A percentile compares a stretch with the other conserved stretches of the same genome.
phyloP scores from a whole-genome alignment of 768 basidiomycete genomes.

The Psilocybe sp. region DNA sequence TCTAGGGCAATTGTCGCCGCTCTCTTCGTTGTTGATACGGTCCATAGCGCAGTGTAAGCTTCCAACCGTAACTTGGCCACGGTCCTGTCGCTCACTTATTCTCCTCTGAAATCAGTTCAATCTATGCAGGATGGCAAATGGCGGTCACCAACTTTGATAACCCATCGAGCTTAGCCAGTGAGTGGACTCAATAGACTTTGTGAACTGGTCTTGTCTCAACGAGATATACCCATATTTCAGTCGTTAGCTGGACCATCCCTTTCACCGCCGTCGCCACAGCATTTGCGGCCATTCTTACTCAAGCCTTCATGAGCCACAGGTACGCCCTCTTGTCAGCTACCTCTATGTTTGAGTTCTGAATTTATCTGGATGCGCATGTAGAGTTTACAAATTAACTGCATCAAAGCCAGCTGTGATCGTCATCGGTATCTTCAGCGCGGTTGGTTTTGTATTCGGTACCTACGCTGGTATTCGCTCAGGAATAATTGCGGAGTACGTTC shows the following conservation, averaged over 20 bases:
- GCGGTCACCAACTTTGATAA: constrained; percentile 39
- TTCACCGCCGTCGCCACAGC: constrained; percentile 48
- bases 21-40: constrained; percentile 33
- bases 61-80: constrained; percentile 2
- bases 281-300: constrained; percentile 46
- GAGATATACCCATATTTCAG: constrained; percentile 17
- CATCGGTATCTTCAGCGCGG: constrained; percentile 33
- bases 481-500: constrained; percentile 40
- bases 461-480: constrained; percentile 41
- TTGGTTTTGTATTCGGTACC: constrained; percentile 42
- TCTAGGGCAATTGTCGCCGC: constrained; percentile 27
- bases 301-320: constrained; percentile 48
- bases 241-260: constrained; percentile 44
- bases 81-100: too few species aligned
- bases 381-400: constrained; percentile 33
- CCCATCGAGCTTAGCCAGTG: constrained; percentile 31
- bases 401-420: constrained; percentile 28
- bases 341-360: constrained; percentile 1
- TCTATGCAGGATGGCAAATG: constrained; percentile 31
- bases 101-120: constrained; percentile 15
- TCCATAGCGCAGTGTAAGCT: constrained; percentile 35
- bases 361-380: constrained; percentile 5
- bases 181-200: constrained; percentile 11
- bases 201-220: neutral
- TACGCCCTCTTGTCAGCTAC: constrained; percentile 12